Evolutionary conservation across 176 grass and related monocot genomes (phyloP).

Genomic region (Puccinellia tenuiflora): DNA sequence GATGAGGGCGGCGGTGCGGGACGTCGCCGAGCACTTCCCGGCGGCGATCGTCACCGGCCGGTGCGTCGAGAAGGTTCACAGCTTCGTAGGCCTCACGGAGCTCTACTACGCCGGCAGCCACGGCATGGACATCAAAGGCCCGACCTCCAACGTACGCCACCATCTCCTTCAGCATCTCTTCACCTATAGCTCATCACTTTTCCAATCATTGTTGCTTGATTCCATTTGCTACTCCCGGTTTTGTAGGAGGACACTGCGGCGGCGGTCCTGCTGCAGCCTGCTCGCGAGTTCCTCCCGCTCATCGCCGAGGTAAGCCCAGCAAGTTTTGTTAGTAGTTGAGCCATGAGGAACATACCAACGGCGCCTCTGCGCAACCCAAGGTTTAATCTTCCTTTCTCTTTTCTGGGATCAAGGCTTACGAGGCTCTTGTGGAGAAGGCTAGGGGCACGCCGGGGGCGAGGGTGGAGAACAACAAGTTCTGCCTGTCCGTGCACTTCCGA

Average conservation of each 20-base stretch:
- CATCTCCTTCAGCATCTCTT: not conserved
- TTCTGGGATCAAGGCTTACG: slow-evolving; percentile 40
- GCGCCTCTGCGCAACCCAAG: not conserved
- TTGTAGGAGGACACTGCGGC: slow-evolving; percentile 16
- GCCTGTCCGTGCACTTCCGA: slow-evolving; percentile 93
- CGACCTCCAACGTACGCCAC: slow-evolving; percentile 44
- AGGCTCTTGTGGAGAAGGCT: slow-evolving; percentile 54
- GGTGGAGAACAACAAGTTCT: slow-evolving; percentile 99
- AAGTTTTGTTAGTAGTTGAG: slow-evolving; percentile 24
- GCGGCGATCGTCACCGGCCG: slow-evolving; percentile 83
- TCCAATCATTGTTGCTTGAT: slow-evolving; percentile 9
- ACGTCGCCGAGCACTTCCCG: slow-evolving; percentile 61
- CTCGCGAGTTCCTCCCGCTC: slow-evolving; percentile 85
- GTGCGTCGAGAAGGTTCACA: slow-evolving; percentile 66
- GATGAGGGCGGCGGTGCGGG: slow-evolving; percentile 78
- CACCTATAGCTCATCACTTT: not conserved
- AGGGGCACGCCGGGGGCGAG: slow-evolving; percentile 61
- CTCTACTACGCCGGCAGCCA: slow-evolving; percentile 96
- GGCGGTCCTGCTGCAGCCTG: slow-evolving; percentile 62
- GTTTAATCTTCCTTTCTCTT: too few relatives aligned
- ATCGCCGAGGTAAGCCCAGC: slow-evolving; percentile 48
- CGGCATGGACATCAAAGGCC: slow-evolving; percentile 98
- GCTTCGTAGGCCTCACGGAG: slow-evolving; percentile 71
- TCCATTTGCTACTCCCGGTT: not conserved
- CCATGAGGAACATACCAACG: slow-evolving; percentile 25